A percentile compares a stretch with the other conserved stretches of the same genome.
phyloP scores from a whole-genome alignment of 2,329 filamentous ascomycete species.

The Didymella keratinophila region DNA sequence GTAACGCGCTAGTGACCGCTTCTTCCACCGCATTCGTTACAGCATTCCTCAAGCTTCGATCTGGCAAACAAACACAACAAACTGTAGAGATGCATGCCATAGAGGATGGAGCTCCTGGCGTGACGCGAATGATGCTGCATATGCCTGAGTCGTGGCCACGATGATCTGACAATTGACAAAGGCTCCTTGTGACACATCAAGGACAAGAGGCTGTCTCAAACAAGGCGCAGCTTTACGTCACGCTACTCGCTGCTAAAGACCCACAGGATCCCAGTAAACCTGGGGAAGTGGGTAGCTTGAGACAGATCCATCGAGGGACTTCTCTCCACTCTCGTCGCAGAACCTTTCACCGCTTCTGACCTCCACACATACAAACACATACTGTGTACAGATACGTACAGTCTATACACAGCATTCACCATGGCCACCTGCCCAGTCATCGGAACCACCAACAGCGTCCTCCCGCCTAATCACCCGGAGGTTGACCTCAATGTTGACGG shows the following conservation, averaged over 20 bases:
- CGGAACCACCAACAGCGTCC: slow-evolving; percentile 54
- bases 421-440: slow-evolving; percentile 49
- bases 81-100: neutral
- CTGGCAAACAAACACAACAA: neutral
- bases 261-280: slow-evolving; percentile 11
- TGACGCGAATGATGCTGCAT: neutral
- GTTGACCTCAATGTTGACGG: slow-evolving; percentile 52
- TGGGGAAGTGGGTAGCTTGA: slow-evolving; percentile 18
- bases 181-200: neutral
- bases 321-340: slow-evolving; percentile 12
- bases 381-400: neutral
- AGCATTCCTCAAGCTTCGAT: neutral
- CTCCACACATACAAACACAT: neutral
- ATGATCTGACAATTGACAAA: neutral
- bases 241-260: slow-evolving; percentile 13
- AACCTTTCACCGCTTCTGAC: slow-evolving; percentile 5
- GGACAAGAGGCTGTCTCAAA: neutral
- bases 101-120: neutral
- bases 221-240: slow-evolving; percentile 11
- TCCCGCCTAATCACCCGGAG: slow-evolving; percentile 55
- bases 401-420: neutral
- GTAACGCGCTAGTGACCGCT: neutral
- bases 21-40: neutral
- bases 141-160: neutral
- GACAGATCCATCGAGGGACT: slow-evolving; percentile 8